Evolutionary conservation across 495 filamentous ascomycete genomes (phyloP).

Genomic region (Penicillium diatomitis): DNA sequence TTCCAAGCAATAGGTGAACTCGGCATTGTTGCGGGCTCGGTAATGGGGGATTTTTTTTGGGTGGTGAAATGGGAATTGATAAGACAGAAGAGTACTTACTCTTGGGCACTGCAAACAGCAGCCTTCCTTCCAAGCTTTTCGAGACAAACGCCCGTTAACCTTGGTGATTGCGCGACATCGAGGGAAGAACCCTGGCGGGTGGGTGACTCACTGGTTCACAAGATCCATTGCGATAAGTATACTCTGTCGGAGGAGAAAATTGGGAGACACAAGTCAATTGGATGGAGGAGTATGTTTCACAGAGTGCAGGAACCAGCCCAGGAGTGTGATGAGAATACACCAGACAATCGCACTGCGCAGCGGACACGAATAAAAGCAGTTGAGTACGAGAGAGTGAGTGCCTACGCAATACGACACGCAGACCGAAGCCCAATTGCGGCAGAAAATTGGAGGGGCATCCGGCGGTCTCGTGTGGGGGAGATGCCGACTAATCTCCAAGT

Average conservation of each 20-base stretch:
- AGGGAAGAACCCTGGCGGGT: not conserved
- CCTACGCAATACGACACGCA: not conserved
- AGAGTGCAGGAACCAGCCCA: too few species aligned
- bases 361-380: not conserved
- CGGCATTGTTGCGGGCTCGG: too few species aligned
- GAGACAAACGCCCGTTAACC: too few species aligned
- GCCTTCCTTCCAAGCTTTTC: conserved; percentile 66
- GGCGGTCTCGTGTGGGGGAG: not conserved
- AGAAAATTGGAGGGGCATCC: conserved; percentile 23
- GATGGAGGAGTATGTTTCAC: too few species aligned
- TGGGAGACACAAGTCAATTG: too few species aligned
- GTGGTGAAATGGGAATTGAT: too few species aligned
- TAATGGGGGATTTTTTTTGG: too few species aligned
- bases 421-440: conserved; percentile 14
- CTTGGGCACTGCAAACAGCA: conserved; percentile 95
- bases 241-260: conserved; percentile 6
- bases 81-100: conserved; percentile 48
- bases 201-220: conserved; percentile 66
- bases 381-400: not conserved
- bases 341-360: conserved; percentile 8
- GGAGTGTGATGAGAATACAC: too few species aligned
- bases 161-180: too few species aligned
- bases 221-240: conserved; percentile 55
- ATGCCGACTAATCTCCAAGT: not conserved
- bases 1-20: not conserved